Evolutionary conservation across 768 basidiomycete genomes (phyloP).

Genomic region (Gyrodon lividus): DNA sequence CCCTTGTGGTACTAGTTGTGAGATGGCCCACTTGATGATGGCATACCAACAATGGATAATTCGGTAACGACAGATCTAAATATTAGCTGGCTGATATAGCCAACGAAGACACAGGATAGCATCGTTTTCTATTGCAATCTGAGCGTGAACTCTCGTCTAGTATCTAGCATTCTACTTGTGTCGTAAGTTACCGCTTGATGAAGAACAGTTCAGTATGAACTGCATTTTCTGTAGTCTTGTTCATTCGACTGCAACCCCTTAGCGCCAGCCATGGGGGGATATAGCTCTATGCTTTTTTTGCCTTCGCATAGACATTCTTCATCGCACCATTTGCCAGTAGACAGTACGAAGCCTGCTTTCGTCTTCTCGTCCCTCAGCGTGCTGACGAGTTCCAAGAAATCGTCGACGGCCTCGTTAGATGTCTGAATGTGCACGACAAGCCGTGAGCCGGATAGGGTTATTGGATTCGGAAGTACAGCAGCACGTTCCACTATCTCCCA

Average conservation of each 20-base stretch:
- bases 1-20: not conserved
- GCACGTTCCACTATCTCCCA: slow-evolving; percentile 67
- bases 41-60: no score
- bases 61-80: no score
- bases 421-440: slow-evolving; percentile 93
- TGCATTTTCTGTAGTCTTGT: not conserved
- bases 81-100: no score
- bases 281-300: not conserved
- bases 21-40: not conserved
- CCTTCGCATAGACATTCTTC: slow-evolving; percentile 10
- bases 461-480: slow-evolving; percentile 61
- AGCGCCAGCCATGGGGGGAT: no score
- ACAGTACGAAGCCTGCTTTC: slow-evolving; percentile 43
- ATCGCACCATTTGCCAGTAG: not conserved
- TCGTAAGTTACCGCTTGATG: not conserved
- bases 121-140: no score
- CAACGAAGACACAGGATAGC: no score
- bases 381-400: slow-evolving; percentile 64
- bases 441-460: slow-evolving; percentile 67
- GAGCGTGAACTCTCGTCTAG: no score
- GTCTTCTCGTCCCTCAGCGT: slow-evolving; percentile 69
- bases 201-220: not conserved
- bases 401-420: slow-evolving; percentile 71
- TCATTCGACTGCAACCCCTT: no score
- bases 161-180: no score